Conservation (phyloP, 371 early-diverging fungal species). For the Lichtheimia corymbifera region DNA sequence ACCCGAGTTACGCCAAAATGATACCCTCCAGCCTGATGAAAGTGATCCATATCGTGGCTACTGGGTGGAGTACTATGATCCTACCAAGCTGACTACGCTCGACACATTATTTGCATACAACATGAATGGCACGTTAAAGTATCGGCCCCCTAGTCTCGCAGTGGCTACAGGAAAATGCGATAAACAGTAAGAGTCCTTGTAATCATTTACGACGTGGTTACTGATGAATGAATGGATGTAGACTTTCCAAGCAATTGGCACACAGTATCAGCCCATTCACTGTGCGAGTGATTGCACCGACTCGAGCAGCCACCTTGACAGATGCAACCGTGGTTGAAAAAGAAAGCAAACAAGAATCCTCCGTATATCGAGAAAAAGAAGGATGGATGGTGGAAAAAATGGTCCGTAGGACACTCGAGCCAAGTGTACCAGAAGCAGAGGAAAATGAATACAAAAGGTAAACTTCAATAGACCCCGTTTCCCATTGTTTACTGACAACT, state of each 20-base stretch:
- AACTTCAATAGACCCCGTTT: too few relatives aligned
- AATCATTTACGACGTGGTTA: not conserved
- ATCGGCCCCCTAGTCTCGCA: constrained; percentile 44
- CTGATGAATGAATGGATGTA: constrained; percentile 2
- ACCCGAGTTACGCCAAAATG: constrained; percentile 24
- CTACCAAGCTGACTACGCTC: constrained; percentile 72
- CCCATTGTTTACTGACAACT: too few relatives aligned
- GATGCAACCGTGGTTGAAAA: constrained; percentile 11
- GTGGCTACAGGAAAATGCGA: constrained; percentile 21
- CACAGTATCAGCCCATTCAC: constrained; percentile 56
- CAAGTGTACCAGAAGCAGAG: constrained; percentile 52
- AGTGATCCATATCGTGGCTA: constrained; percentile 55
- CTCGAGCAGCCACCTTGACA: constrained; percentile 2
- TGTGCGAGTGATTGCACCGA: constrained; percentile 22
- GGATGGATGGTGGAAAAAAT: constrained; percentile 56
- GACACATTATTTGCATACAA: constrained; percentile 76
- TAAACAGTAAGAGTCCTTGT: constrained; percentile 20
- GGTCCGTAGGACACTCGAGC: constrained; percentile 56
- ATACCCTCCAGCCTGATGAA: constrained; percentile 28
- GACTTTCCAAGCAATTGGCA: constrained; percentile 35
- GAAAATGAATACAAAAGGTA: constrained; percentile 63
- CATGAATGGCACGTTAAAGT: constrained; percentile 81
- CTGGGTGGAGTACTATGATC: constrained; percentile 82
- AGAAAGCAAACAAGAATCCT: constrained; percentile 21
- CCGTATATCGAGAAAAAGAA: constrained; percentile 23